Percentiles rank a stretch among this genome's conserved stretches.
Conservation (phyloP, 306 rosid species). For the Gillenia trifoliata region DNA sequence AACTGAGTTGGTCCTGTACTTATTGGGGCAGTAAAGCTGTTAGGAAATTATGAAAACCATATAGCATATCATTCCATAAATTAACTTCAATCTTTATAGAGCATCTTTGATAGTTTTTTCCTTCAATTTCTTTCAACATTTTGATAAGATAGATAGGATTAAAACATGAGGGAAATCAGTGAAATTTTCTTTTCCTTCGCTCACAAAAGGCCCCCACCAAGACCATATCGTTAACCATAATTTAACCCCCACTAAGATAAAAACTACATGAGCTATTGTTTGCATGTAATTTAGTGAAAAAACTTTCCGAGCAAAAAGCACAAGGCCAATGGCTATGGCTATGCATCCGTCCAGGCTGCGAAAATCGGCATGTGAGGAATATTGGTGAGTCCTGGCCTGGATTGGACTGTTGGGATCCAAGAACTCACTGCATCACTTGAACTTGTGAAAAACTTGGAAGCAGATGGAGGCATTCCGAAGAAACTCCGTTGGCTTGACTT, state of each 20-base stretch:
- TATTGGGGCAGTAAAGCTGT: conserved; percentile 26
- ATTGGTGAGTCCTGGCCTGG: conserved; percentile 48
- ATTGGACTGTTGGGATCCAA: conserved; percentile 59
- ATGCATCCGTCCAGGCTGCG: conserved; percentile 70
- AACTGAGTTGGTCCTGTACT: conserved; percentile 30
- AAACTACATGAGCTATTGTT: conserved; percentile 9
- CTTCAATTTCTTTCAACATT: conserved; percentile 17
- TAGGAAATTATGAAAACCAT: conserved; percentile 27
- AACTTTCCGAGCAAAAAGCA: conserved; percentile 1
- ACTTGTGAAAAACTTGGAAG: conserved; percentile 38
- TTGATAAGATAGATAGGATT: not conserved
- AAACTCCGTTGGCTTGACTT: conserved; percentile 42
- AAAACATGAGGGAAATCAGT: conserved; percentile 13
- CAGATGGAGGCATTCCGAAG: conserved; percentile 47
- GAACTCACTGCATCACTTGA: conserved; percentile 39
- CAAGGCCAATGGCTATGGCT: not conserved
- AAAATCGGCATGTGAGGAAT: conserved; percentile 72
- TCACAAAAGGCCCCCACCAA: conserved; percentile 2
- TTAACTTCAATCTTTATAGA: conserved; percentile 16
- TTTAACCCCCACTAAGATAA: not conserved
- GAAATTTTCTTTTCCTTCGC: conserved; percentile 4
- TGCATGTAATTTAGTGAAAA: conserved; percentile 29
- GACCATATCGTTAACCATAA: conserved; percentile 25
- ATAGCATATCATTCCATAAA: conserved; percentile 26
- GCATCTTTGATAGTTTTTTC: conserved; percentile 18